phyloP scores from a whole-genome alignment of 345 rosid genomes.

The Eutrema japonicum region DNA sequence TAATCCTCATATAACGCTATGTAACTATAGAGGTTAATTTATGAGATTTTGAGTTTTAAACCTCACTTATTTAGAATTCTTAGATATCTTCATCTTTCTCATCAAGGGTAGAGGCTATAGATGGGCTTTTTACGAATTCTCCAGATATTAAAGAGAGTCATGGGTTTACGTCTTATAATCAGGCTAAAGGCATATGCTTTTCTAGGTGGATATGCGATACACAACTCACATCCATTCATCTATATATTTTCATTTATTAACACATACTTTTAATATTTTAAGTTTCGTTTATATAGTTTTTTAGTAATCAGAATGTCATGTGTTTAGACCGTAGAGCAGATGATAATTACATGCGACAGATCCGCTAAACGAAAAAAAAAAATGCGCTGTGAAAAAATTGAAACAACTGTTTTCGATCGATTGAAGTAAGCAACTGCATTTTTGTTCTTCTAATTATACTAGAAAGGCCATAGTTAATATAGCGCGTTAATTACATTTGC shows the following conservation, averaged over 20 bases:
- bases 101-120: not conserved
- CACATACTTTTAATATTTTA: not conserved
- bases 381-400: not conserved
- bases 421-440: not conserved
- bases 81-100: not conserved
- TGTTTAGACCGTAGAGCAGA: not conserved
- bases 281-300: not conserved
- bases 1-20: not conserved
- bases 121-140: not conserved
- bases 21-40: not conserved
- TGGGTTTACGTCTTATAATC: conserved; percentile 11
- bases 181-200: not conserved
- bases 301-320: not conserved
- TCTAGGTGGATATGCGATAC: not conserved
- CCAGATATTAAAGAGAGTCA: not conserved
- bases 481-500: not conserved
- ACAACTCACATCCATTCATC: not conserved
- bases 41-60: not conserved
- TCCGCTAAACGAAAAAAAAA: not conserved
- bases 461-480: not conserved
- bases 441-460: not conserved
- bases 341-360: not conserved
- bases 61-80: not conserved
- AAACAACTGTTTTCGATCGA: not conserved
- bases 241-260: not conserved